These are phyloP conservation scores for Baeospora myosura DNA, from an alignment of 1,284 basidiomycete genomes.

Conservation along the genomic window DNA sequence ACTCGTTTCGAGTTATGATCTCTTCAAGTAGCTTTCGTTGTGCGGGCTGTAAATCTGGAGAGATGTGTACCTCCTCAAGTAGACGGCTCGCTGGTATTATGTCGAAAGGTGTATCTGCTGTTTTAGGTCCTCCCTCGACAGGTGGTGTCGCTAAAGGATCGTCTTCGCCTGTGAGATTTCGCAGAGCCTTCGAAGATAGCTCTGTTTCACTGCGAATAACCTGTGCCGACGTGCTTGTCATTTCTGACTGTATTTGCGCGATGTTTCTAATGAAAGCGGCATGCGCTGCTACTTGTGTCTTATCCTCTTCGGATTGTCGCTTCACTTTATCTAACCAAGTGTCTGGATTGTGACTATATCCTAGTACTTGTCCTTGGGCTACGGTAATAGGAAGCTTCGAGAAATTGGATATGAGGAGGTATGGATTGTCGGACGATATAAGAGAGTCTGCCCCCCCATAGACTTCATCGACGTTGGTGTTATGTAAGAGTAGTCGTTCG, in stretches of 20 bases:
- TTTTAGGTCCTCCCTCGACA: slow-evolving; percentile 10
- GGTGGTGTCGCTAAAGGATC: slow-evolving; percentile 1
- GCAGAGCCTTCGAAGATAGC: slow-evolving; percentile 12
- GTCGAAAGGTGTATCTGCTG: slow-evolving; percentile 2
- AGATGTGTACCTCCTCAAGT: neutral
- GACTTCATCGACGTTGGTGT: slow-evolving; percentile 8
- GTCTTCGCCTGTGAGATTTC: neutral
- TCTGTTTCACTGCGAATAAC: slow-evolving; percentile 1
- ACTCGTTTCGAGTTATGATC: neutral
- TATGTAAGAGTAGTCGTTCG: neutral
- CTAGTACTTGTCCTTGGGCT: slow-evolving; percentile 7
- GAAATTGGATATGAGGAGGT: slow-evolving; percentile 13
- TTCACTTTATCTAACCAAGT: slow-evolving; percentile 11
- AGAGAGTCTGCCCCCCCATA: slow-evolving; percentile 12
- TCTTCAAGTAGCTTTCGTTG: slow-evolving; percentile 1
- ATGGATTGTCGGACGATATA: slow-evolving; percentile 4
- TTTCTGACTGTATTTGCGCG: no score
- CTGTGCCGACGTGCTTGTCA: no score
- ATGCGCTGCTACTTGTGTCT: no score
- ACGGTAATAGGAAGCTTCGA: slow-evolving; percentile 5
- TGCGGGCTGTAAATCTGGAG: neutral
- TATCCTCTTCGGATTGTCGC: no score
- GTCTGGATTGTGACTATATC: neutral
- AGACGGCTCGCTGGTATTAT: neutral
- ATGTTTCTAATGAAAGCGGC: no score